Percentiles rank a stretch among this genome's conserved stretches.
phyloP scores from a whole-genome alignment of 2,329 filamentous ascomycete genomes.

The Truncatella angustata region DNA sequence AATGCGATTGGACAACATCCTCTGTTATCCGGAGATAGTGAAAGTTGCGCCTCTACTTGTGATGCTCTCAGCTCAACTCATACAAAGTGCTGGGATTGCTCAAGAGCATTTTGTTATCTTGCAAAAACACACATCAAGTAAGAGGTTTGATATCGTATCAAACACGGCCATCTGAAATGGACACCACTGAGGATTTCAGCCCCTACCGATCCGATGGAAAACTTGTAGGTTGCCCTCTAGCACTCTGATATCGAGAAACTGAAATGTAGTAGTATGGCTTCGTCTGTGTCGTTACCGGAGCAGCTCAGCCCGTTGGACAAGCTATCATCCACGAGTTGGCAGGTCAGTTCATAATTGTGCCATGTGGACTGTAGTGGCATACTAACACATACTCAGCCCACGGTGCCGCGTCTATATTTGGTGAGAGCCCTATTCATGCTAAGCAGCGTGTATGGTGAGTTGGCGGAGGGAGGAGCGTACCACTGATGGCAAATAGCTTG shows the following conservation, averaged over 20 bases:
- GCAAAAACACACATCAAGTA: too few species aligned
- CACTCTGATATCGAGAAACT: conserved; percentile 1
- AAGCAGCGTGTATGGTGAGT: too few species aligned
- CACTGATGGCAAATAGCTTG: conserved; percentile 43
- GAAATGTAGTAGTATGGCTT: conserved; percentile 54
- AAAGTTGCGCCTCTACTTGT: too few species aligned
- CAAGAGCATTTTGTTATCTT: too few species aligned
- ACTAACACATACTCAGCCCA: conserved; percentile 50
- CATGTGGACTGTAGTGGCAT: neutral
- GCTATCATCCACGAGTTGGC: conserved; percentile 60
- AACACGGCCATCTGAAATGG: conserved; percentile 17
- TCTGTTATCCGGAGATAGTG: neutral
- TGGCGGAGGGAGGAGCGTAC: too few species aligned
- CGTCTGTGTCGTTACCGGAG: conserved; percentile 62
- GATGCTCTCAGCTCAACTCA: too few species aligned
- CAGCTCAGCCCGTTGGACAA: conserved; percentile 57
- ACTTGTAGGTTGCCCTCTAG: conserved; percentile 22
- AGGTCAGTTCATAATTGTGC: conserved; percentile 31
- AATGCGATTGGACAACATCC: conserved; percentile 1
- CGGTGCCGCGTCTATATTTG: conserved; percentile 63
- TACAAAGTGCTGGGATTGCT: too few species aligned
- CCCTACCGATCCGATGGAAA: conserved; percentile 21
- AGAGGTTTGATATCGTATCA: too few species aligned
- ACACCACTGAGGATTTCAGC: conserved; percentile 19
- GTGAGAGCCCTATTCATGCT: conserved; percentile 22